These are phyloP conservation scores for Oryza rufipogon DNA, from an alignment of 176 grass and related monocot genomes.

Conservation along the genomic window DNA sequence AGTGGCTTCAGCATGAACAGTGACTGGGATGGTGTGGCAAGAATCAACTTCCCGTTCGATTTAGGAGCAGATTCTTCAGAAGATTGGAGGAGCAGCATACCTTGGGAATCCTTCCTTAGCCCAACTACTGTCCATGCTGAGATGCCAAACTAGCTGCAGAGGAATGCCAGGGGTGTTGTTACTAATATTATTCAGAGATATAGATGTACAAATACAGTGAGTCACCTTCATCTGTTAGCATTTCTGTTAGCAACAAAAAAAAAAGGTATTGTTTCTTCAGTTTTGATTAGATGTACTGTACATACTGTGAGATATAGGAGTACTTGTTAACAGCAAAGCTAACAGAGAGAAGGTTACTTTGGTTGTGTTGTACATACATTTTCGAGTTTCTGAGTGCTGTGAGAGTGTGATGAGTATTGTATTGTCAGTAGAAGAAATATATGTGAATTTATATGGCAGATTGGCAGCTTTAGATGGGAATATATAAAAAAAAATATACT, in stretches of 20 bases:
- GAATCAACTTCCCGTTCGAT: conserved; percentile 64
- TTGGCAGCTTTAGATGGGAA: background rate
- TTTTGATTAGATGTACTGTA: conserved; percentile 45
- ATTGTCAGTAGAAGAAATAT: background rate
- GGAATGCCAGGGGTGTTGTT: background rate
- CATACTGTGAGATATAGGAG: conserved; percentile 27
- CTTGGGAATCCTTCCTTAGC: conserved; percentile 72
- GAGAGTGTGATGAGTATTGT: conserved; percentile 25
- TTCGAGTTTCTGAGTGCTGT: background rate
- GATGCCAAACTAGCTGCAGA: conserved; percentile 42
- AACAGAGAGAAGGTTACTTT: conserved; percentile 56
- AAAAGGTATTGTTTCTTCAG: conserved; percentile 38
- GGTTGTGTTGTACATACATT: conserved; percentile 34
- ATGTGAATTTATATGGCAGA: background rate
- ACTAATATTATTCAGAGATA: conserved; percentile 17
- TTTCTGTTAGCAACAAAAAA: conserved; percentile 63
- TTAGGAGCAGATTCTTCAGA: conserved; percentile 59
- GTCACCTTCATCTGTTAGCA: conserved; percentile 69
- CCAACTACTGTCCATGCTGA: conserved; percentile 50
- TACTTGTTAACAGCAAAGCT: conserved; percentile 72
- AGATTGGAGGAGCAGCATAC: conserved; percentile 81
- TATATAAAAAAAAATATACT: too few species aligned
- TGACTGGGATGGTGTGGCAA: conserved; percentile 46
- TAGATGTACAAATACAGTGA: conserved; percentile 33
- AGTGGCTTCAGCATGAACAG: conserved; percentile 44